Conservation (phyloP, 352 stramenopile genomes). For the Phytophthora tentaculata region DNA sequence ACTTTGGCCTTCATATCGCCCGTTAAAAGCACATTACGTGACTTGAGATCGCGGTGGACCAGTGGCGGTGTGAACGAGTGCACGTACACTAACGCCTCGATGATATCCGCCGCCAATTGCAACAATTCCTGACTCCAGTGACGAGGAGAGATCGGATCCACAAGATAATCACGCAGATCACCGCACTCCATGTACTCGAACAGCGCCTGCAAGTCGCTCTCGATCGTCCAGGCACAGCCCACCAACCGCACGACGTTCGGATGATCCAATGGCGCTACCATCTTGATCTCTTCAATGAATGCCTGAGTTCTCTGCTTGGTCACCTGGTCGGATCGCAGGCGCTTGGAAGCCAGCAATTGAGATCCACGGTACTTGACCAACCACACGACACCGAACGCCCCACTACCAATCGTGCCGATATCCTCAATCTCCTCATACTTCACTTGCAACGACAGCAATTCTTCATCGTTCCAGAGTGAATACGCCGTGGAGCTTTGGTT, state of each 20-base stretch:
- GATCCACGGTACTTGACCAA: constrained; percentile 47
- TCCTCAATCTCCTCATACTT: constrained; percentile 60
- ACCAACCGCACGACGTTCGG: constrained; percentile 57
- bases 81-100: constrained; percentile 71
- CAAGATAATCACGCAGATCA: constrained; percentile 52
- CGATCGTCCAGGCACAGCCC: constrained; percentile 63
- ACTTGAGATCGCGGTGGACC: constrained; percentile 69
- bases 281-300: constrained; percentile 67
- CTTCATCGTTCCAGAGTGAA: constrained; percentile 54
- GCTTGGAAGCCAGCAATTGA: constrained; percentile 48
- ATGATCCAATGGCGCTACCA: constrained; percentile 54
- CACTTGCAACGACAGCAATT: constrained; percentile 56
- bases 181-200: constrained; percentile 74
- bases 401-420: constrained; percentile 41
- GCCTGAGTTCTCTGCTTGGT: constrained; percentile 48
- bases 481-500: constrained; percentile 48
- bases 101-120: constrained; percentile 59
- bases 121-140: constrained; percentile 58
- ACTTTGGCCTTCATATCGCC: constrained; percentile 3
- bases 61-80: constrained; percentile 69
- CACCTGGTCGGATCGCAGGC: constrained; percentile 48
- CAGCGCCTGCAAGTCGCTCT: constrained; percentile 59
- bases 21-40: constrained; percentile 38
- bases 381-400: constrained; percentile 50
- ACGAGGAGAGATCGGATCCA: constrained; percentile 8